A percentile compares a stretch with the other conserved stretches of the same genome.
phyloP scores from a whole-genome alignment of 257 asterid species.

The Forsythia viridissima region DNA sequence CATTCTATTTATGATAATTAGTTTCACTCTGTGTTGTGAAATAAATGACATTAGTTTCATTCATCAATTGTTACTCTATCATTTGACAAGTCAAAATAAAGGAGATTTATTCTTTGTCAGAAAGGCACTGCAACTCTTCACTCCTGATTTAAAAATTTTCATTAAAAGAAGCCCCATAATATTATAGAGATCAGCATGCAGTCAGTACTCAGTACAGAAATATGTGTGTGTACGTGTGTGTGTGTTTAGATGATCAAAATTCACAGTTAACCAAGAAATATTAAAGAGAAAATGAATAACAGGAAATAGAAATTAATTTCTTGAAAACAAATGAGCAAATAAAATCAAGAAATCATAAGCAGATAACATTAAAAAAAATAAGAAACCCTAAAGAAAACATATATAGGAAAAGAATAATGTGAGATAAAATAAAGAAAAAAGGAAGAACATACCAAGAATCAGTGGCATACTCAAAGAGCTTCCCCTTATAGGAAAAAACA shows the following conservation, averaged over 20 bases:
- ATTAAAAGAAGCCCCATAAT: too few species aligned
- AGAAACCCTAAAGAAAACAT: background rate
- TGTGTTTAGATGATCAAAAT: background rate
- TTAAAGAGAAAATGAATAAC: background rate
- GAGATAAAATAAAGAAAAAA: background rate
- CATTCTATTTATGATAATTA: too few species aligned
- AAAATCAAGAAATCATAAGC: background rate
- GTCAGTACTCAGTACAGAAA: too few species aligned
- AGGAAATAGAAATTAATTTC: background rate
- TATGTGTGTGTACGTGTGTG: too few species aligned
- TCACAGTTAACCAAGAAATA: background rate
- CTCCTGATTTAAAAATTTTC: too few species aligned
- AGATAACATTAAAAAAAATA: background rate
- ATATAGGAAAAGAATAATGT: background rate
- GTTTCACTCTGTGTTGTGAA: too few species aligned
- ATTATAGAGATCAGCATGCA: too few species aligned
- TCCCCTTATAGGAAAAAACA: conserved; percentile 78
- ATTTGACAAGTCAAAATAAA: too few species aligned
- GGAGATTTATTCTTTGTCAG: too few species aligned
- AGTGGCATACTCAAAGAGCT: conserved; percentile 72
- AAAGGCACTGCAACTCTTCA: too few species aligned
- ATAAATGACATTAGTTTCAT: too few species aligned
- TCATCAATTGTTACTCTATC: too few species aligned
- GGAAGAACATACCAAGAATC: conserved; percentile 53
- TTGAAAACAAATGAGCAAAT: background rate